Base-by-base conservation (phyloP, 768 basidiomycete genomes). In the Cystofilobasidium bisporidii region DNA sequence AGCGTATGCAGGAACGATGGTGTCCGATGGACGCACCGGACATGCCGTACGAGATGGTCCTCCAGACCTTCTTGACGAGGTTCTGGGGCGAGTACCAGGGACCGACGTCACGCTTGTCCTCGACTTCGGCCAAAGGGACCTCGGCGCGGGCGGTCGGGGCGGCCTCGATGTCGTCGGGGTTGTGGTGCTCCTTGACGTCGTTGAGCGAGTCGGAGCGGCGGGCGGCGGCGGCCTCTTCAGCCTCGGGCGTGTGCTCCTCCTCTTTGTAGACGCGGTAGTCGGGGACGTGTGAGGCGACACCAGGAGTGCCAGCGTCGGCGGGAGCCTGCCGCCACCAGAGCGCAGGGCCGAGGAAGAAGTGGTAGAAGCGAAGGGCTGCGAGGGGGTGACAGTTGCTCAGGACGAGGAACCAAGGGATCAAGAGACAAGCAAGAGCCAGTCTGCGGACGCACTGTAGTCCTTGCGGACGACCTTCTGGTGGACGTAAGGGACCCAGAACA, bases 401-500 rank as follows among this genome's bases (percentile, higher is more conserved):
- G n/a, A n/a, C n/a, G n/a, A n/a, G n/a, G n/a, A n/a, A n/a, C n/a
- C n/a, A 33, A 17, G 11, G 17, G 36, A 36, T n/a, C n/a, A n/a
- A n/a, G n/a, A 41, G 43, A 2, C 5, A 32, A 18, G 18, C n/a
- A n/a, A n/a, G n/a, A n/a, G n/a, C n/a, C n/a, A n/a, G n/a, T n/a
- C n/a, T n/a, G n/a, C n/a, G n/a, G 28, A 18, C 22, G 33, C 47
- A 74, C 71, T 79, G 76, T 79, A 77, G 70, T 80, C 79, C 72
- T 78, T 77, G 70, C 74, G 75, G 69, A 79, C 66, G 62, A 79
- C 77, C 69, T 77, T 77, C 69, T 69, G 67, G 72, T 78, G 71
- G 61, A 79, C 79, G 72, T 72, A 80, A 6, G 80, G 80, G 4
- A 80, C 45, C 77, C 78, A 79, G 74, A 79, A 80, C 67, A 80